Percentiles rank a stretch among this genome's conserved stretches.
Conservation (phyloP, 441 rosid species). For the Pelargonium fulgidum region DNA sequence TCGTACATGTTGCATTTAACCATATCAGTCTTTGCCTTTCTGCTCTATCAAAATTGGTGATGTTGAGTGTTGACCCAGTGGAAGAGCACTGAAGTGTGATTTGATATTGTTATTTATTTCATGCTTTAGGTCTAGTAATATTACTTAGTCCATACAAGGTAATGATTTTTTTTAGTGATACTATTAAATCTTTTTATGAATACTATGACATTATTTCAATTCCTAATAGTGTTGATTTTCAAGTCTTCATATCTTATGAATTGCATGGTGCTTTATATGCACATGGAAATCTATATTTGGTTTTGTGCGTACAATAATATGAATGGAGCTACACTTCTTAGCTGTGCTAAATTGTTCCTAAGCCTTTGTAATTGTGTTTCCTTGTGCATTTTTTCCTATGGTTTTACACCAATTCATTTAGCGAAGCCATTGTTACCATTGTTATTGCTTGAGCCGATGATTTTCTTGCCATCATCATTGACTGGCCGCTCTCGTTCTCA, state of each 20-base stretch:
- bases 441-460: background rate
- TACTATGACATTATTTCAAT: slow-evolving; percentile 1
- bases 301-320: background rate
- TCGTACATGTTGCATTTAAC: background rate
- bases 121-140: slow-evolving; percentile 12
- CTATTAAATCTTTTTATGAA: slow-evolving; percentile 7
- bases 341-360: background rate
- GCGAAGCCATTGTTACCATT: background rate
- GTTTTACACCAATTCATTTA: background rate
- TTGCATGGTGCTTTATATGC: background rate
- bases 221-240: background rate
- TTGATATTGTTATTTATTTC: slow-evolving; percentile 19
- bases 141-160: slow-evolving; percentile 15
- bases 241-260: background rate
- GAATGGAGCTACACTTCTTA: background rate
- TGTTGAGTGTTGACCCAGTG: slow-evolving; percentile 1
- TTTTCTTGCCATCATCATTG: no score
- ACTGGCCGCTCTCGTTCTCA: background rate
- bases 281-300: background rate
- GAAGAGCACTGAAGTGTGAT: slow-evolving; percentile 10
- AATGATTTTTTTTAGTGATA: background rate
- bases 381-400: background rate
- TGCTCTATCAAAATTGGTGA: background rate
- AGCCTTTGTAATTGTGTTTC: background rate
- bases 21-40: slow-evolving; percentile 4